Evolutionary conservation across 2,329 filamentous ascomycete genomes (phyloP), one percentile per base, ranked within the genome.

Genomic region (Metarhizium robertsii): DNA sequence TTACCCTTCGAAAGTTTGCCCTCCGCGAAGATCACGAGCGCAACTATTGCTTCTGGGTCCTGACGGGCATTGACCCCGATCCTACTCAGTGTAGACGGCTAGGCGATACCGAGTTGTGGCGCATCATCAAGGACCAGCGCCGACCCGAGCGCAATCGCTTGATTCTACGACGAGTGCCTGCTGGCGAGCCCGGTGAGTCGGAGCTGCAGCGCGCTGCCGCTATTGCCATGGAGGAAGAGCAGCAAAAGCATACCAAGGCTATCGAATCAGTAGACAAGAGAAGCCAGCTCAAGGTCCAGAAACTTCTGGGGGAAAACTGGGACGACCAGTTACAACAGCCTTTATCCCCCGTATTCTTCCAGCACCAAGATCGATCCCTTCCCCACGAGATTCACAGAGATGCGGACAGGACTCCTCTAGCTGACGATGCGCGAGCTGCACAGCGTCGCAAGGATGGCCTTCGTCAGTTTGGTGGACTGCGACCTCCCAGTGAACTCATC

Each of bases 31-130:
- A 92, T 59, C 91, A 96, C 65, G 88, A 94, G 68, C 84, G 91
- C 64, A 96, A 95, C 66, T 97, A 96, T 73, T 96, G 92, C 75
- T 97, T 99, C 74, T 97, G 94, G 77, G 87, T 96, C 1, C 78
- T 97, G 57, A 86, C 90, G 61, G 92, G 92, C 52, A 76, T 90
- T 43, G 90, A 96, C 50, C 86, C 92, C 2, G 87, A 94, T 62
- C 87, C 90, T 34, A 81, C 80, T 52, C 85, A 91, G 66, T 95
- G 90, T 68, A 85, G 91, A 58, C 85, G 89, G 52, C 78, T 97
- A 43, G 86, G 86, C 38, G 94, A 99, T 65, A 86, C 84, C 4
- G 94, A 99, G 68, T 76, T 99, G 11, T 88, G 94, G 79, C 85
- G 90, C 58, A 89, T 97, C 54, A 95, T 95, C 71, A 91, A 90